Evolutionary conservation across 2,329 filamentous ascomycete genomes (phyloP).

Genomic region (Pleurostoma richardsiae): DNA sequence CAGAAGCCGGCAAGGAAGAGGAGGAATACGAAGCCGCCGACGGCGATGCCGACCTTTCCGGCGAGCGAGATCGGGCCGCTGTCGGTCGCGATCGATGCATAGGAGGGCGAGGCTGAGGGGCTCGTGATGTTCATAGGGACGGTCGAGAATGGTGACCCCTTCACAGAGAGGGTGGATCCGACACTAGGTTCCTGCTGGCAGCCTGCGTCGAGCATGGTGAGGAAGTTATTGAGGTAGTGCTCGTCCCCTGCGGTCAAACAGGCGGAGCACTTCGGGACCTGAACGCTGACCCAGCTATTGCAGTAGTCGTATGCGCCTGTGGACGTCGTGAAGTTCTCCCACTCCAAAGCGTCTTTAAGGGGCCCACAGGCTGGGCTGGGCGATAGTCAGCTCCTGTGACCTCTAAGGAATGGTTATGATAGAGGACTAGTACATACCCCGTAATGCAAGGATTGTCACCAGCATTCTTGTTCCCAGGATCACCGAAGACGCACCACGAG

Average conservation of each 20-base stretch:
- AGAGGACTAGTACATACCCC: constrained; percentile 27
- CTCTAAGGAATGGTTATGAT: background rate
- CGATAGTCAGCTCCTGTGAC: constrained; percentile 15
- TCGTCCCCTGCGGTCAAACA: constrained; percentile 37
- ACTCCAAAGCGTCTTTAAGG: constrained; percentile 40
- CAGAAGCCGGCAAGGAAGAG: constrained; percentile 43
- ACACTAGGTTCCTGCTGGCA: constrained; percentile 46
- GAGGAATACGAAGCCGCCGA: constrained; percentile 42
- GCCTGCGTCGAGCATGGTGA: constrained; percentile 48
- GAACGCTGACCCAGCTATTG: constrained; percentile 33
- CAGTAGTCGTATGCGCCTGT: constrained; percentile 50
- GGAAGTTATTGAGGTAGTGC: constrained; percentile 47
- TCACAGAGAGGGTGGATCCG: constrained; percentile 41
- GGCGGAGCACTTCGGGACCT: constrained; percentile 36
- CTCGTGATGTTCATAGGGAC: constrained; percentile 42
- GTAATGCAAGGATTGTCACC: constrained; percentile 45
- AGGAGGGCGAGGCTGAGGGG: constrained; percentile 35
- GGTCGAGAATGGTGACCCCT: constrained; percentile 48
- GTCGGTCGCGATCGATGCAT: constrained; percentile 29
- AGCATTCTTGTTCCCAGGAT: constrained; percentile 33
- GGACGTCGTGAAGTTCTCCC: constrained; percentile 40
- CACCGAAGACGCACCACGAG: constrained; percentile 50
- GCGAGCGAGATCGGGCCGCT: constrained; percentile 46
- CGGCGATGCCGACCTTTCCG: constrained; percentile 53
- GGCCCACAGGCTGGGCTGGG: constrained; percentile 47